Evolutionary conservation across 306 rosid species (phyloP).

Genomic region (Trifolium pratense): DNA sequence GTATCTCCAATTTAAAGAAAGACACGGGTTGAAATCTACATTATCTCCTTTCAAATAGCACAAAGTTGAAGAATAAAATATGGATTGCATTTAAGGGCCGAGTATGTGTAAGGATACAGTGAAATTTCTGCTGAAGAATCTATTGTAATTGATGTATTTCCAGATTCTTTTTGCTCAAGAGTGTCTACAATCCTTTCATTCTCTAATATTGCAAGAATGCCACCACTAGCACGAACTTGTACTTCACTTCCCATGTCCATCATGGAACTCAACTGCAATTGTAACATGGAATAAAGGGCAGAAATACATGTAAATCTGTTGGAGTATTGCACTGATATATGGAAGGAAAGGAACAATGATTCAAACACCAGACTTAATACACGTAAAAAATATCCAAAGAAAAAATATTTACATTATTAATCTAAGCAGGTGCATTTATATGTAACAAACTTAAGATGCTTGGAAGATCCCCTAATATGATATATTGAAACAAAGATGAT

Average conservation of each 20-base stretch:
- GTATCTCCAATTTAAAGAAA: constrained; percentile 60
- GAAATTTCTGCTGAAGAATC: constrained; percentile 83
- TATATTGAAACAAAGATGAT: constrained; percentile 37
- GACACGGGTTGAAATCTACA: constrained; percentile 28
- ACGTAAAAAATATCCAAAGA: constrained; percentile 25
- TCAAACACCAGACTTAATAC: constrained; percentile 26
- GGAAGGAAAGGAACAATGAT: constrained; percentile 18
- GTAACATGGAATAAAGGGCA: constrained; percentile 28
- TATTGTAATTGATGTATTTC: constrained; percentile 76
- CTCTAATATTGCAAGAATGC: constrained; percentile 96
- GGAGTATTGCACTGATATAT: constrained; percentile 26
- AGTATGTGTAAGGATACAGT: constrained; percentile 67
- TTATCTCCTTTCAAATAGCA: constrained; percentile 34
- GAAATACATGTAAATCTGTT: constrained; percentile 27
- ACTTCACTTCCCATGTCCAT: constrained; percentile 95
- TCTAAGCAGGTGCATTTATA: constrained; percentile 24
- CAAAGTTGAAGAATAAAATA: constrained; percentile 28
- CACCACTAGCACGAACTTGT: constrained; percentile 96
- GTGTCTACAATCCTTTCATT: constrained; percentile 86
- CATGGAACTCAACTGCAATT: constrained; percentile 86
- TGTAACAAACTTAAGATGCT: constrained; percentile 27
- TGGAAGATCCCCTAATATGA: constrained; percentile 34
- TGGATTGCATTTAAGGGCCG: constrained; percentile 33
- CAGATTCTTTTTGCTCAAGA: constrained; percentile 77
- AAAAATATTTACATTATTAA: constrained; percentile 26